Conservation (phyloP, 2,329 filamentous ascomycete genomes). For the Pseudonectria foliicola region DNA sequence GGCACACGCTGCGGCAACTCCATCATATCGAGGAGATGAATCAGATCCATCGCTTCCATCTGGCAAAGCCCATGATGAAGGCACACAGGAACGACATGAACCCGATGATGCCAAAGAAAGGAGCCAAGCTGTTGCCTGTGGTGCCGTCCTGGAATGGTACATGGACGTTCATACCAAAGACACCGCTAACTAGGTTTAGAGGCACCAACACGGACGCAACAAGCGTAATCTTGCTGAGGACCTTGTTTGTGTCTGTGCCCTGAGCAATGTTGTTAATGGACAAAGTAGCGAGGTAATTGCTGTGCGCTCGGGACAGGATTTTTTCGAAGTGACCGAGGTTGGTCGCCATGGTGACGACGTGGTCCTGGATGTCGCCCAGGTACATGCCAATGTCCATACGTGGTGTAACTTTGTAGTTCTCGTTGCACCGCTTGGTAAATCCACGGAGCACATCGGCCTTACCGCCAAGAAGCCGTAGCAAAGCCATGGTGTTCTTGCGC, state of each 20-base stretch:
- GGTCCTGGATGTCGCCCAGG: conserved; percentile 94
- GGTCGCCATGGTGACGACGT: conserved; percentile 98
- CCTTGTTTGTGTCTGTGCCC: conserved; percentile 80
- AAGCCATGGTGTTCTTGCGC: conserved; percentile 88
- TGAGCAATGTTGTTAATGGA: conserved; percentile 86
- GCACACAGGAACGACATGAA: conserved; percentile 48
- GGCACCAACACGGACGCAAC: conserved; percentile 94
- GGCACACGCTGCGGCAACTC: too few species aligned
- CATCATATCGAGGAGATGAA: neutral
- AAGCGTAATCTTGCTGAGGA: conserved; percentile 91
- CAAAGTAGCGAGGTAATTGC: conserved; percentile 92
- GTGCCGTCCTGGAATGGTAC: conserved; percentile 56
- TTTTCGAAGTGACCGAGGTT: conserved; percentile 95
- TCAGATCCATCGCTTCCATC: conserved; percentile 41
- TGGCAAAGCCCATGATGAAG: conserved; percentile 39
- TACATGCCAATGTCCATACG: conserved; percentile 96
- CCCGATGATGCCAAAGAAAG: conserved; percentile 45
- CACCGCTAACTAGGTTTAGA: conserved; percentile 81
- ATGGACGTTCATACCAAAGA: conserved; percentile 81
- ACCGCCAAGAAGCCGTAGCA: conserved; percentile 87
- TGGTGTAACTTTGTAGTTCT: conserved; percentile 90
- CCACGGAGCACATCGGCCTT: conserved; percentile 98
- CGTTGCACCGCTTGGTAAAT: conserved; percentile 98
- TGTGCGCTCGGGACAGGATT: conserved; percentile 88
- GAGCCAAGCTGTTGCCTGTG: conserved; percentile 42